These are phyloP conservation scores for Rhytidhysteron rufulum DNA, from an alignment of 2,329 filamentous ascomycete genomes.

Conservation along the genomic window DNA sequence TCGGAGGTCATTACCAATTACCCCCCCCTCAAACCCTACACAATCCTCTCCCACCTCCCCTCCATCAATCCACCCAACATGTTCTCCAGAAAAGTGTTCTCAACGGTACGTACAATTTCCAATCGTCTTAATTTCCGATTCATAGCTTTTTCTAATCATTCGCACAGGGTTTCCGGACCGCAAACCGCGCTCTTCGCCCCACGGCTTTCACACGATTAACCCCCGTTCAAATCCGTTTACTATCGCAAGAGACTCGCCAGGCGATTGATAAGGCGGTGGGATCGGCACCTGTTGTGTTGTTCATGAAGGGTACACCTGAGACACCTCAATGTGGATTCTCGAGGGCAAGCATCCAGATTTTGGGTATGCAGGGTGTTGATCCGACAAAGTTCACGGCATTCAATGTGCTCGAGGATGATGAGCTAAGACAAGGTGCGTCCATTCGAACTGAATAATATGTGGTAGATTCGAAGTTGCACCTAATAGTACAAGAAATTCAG, in stretches of 20 bases:
- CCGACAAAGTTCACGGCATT: slow-evolving; percentile 96
- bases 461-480: no score
- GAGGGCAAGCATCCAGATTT: slow-evolving; percentile 87
- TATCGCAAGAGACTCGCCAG: slow-evolving; percentile 73
- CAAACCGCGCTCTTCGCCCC: slow-evolving; percentile 26
- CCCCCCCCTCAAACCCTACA: slow-evolving; percentile 11
- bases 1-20: slow-evolving; percentile 13
- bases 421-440: slow-evolving; percentile 68
- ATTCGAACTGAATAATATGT: not conserved
- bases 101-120: slow-evolving; percentile 21
- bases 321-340: slow-evolving; percentile 97
- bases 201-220: slow-evolving; percentile 37
- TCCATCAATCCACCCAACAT: slow-evolving; percentile 20
- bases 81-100: slow-evolving; percentile 36
- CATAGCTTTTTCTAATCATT: slow-evolving; percentile 7
- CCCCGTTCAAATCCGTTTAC: slow-evolving; percentile 56
- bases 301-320: slow-evolving; percentile 99
- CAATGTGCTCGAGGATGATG: slow-evolving; percentile 90
- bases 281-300: slow-evolving; percentile 88
- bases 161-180: slow-evolving; percentile 33
- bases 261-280: slow-evolving; percentile 88
- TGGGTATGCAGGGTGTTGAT: slow-evolving; percentile 91
- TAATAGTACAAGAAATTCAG: no score
- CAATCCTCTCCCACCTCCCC: slow-evolving; percentile 5
- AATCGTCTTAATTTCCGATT: not conserved